phyloP scores from a whole-genome alignment of 352 stramenopile species.

The Pythium volutum region DNA sequence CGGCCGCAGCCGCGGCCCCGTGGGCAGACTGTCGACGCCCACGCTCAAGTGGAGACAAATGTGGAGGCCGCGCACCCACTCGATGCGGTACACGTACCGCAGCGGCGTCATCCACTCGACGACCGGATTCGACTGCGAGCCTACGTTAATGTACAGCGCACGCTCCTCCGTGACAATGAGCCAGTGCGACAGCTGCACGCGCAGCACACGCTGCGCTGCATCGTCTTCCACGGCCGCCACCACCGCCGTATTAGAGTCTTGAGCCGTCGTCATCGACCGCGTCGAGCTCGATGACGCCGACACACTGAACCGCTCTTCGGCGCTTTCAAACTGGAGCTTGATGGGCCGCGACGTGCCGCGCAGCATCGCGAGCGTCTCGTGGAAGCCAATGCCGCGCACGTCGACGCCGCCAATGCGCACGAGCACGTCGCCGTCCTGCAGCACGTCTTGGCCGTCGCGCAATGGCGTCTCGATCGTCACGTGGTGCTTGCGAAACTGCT shows the following conservation, averaged over 20 bases:
- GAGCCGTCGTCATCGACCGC: conserved; percentile 21
- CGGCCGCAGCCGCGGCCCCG: conserved; percentile 64
- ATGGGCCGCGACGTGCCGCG: conserved; percentile 70
- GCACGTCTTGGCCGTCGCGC: conserved; percentile 46
- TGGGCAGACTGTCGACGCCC: conserved; percentile 81
- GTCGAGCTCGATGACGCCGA: conserved; percentile 22
- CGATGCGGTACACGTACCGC: conserved; percentile 81
- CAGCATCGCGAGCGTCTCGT: conserved; percentile 77
- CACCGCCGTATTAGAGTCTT: conserved; percentile 3
- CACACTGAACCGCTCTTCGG: conserved; percentile 51
- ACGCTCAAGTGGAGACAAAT: conserved; percentile 82
- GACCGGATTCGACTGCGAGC: conserved; percentile 65
- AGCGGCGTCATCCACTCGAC: conserved; percentile 90
- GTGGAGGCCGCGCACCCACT: conserved; percentile 58
- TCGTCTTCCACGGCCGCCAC: conserved; percentile 34
- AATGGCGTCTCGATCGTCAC: conserved; percentile 60
- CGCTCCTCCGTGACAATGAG: conserved; percentile 86
- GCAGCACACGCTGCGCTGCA: conserved; percentile 30
- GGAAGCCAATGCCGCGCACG: conserved; percentile 81
- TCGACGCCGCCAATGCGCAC: conserved; percentile 76
- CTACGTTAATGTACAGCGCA: conserved; percentile 84
- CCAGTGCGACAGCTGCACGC: conserved; percentile 81
- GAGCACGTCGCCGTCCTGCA: conserved; percentile 79
- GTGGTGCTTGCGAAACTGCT: conserved; percentile 29
- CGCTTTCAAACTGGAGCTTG: conserved; percentile 79